Evolutionary conservation across 345 rosid species (phyloP).

Genomic region (Salix koriyanagi): DNA sequence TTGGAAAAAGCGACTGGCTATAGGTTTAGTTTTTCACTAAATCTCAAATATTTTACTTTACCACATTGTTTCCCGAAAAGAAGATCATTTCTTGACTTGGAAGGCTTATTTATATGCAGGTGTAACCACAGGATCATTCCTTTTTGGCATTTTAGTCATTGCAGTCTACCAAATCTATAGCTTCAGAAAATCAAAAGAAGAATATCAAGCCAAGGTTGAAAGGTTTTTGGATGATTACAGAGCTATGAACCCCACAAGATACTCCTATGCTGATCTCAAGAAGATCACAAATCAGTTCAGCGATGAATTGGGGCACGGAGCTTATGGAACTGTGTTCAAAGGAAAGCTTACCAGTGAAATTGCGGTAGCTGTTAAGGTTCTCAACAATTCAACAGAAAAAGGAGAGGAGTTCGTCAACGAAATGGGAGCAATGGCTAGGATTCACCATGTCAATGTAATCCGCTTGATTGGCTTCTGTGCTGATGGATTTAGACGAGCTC

Average conservation of each 20-base stretch:
- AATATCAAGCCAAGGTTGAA: background rate
- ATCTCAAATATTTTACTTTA: background rate
- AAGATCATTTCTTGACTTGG: too few species aligned
- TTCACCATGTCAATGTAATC: constrained; percentile 7
- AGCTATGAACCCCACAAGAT: constrained; percentile 4
- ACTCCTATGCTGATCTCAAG: constrained; percentile 5
- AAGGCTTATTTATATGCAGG: background rate
- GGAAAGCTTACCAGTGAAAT: constrained; percentile 13
- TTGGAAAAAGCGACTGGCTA: background rate
- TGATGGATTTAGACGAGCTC: constrained; percentile 14
- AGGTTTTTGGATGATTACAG: constrained; percentile 3
- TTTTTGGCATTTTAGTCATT: background rate
- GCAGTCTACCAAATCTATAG: background rate
- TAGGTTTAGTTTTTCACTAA: background rate
- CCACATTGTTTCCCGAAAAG: background rate
- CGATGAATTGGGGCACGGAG: constrained; percentile 13
- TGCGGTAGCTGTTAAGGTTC: constrained; percentile 1
- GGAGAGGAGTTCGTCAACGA: background rate
- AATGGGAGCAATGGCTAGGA: background rate
- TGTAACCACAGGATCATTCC: background rate
- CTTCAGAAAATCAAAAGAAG: background rate
- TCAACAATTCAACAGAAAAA: background rate
- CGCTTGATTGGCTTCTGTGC: constrained; percentile 13
- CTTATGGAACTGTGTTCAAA: constrained; percentile 8
- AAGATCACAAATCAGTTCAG: constrained; percentile 9